These are phyloP conservation scores for Ceratobasidium papillatum DNA, from an alignment of 1,284 basidiomycete genomes.

Conservation along the genomic window DNA sequence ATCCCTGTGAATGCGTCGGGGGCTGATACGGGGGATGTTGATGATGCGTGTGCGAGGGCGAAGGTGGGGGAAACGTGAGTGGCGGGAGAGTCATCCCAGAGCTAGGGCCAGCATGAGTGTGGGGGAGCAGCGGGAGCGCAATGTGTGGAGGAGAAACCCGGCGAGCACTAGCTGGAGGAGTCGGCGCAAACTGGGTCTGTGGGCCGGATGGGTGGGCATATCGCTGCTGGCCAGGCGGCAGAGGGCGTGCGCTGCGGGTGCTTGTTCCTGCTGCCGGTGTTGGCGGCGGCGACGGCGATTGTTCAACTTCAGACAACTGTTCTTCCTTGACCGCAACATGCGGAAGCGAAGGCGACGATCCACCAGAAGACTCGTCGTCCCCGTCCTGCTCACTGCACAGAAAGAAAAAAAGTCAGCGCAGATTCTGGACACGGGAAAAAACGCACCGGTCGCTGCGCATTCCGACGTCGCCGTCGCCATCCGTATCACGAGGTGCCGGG, in stretches of 20 bases:
- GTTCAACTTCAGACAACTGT: slow-evolving; percentile 26
- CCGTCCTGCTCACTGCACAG: slow-evolving; percentile 18
- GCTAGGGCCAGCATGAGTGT: neutral
- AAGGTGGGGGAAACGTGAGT: neutral
- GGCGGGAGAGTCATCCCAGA: slow-evolving; percentile 8
- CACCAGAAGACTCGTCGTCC: slow-evolving; percentile 33
- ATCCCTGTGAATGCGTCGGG: neutral
- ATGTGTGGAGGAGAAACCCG: slow-evolving; percentile 29
- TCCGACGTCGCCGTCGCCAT: slow-evolving; percentile 20
- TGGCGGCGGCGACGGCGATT: slow-evolving; percentile 19
- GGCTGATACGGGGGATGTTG: neutral
- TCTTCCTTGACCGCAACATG: slow-evolving; percentile 27
- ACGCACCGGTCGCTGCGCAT: slow-evolving; percentile 31
- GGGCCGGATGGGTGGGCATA: neutral
- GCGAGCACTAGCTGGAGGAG: slow-evolving; percentile 21
- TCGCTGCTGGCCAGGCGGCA: neutral
- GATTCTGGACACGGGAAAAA: neutral
- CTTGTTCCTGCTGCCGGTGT: slow-evolving; percentile 1
- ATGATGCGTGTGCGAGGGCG: slow-evolving; percentile 3
- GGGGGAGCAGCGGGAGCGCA: slow-evolving; percentile 13
- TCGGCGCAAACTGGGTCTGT: slow-evolving; percentile 7
- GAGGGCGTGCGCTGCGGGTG: neutral
- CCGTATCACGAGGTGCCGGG: neutral
- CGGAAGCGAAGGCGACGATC: slow-evolving; percentile 13
- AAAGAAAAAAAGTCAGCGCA: neutral